These are phyloP conservation scores for Alternaria hordeiaustralica DNA, from an alignment of 2,329 filamentous ascomycete genomes.

Conservation along the genomic window DNA sequence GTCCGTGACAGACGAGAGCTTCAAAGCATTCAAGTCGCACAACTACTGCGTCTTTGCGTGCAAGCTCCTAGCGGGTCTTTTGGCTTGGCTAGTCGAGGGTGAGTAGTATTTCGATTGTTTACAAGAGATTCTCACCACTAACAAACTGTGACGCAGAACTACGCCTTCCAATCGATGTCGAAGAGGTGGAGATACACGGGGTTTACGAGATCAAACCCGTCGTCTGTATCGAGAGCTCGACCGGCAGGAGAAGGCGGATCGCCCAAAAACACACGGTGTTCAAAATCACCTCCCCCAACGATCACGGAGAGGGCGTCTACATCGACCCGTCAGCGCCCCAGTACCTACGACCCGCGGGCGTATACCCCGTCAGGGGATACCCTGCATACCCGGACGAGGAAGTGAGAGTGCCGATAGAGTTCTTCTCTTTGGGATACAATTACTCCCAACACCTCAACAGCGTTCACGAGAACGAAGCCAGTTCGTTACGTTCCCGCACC, in stretches of 20 bases:
- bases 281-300: not conserved
- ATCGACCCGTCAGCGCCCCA: not conserved
- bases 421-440: not conserved
- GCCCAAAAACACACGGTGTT: not conserved
- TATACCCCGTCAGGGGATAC: not conserved
- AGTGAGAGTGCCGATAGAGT: not conserved
- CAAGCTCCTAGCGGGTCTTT: not conserved
- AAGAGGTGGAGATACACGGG: not conserved
- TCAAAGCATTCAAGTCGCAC: not conserved
- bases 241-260: not conserved
- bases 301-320: not conserved
- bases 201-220: not conserved
- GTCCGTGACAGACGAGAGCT: not conserved
- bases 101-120: not conserved
- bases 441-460: not conserved
- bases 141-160: not conserved
- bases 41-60: not conserved
- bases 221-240: not conserved
- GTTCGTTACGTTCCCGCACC: not conserved
- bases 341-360: not conserved
- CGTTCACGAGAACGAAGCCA: not conserved
- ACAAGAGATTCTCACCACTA: not conserved
- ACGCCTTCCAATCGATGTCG: not conserved
- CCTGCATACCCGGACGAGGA: not conserved
- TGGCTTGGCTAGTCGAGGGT: not conserved